Evolutionary conservation across 148 eudicot genomes (phyloP).

Genomic region (Linanthus parryae): DNA sequence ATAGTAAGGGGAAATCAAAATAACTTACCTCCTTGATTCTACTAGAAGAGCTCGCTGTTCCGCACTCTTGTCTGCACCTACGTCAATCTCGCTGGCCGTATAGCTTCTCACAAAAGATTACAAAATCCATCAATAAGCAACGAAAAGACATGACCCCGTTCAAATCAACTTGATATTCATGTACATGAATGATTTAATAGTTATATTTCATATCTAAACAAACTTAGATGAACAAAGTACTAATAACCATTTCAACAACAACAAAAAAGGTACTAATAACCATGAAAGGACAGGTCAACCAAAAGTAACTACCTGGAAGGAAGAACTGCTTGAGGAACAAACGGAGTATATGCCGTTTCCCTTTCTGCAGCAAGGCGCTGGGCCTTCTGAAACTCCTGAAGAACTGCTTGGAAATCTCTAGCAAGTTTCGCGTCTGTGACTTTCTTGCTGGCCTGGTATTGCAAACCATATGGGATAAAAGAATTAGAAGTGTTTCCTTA

Average conservation of each 20-base stretch:
- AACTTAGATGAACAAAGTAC: conserved; percentile 5
- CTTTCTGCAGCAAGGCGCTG: conserved; percentile 88
- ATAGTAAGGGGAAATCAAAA: neutral
- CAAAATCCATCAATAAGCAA: too few species aligned
- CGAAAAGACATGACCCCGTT: too few species aligned
- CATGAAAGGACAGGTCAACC: neutral
- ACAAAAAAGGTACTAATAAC: neutral
- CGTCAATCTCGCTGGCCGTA: conserved; percentile 45
- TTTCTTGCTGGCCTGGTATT: conserved; percentile 65
- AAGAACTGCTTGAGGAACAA: conserved; percentile 55
- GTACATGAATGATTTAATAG: too few species aligned
- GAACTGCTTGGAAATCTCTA: conserved; percentile 73
- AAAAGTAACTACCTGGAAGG: conserved; percentile 42
- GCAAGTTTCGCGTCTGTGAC: conserved; percentile 87
- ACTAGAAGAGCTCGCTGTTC: conserved; percentile 78
- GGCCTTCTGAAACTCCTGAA: conserved; percentile 82
- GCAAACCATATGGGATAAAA: neutral
- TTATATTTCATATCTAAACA: too few species aligned
- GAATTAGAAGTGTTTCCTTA: too few species aligned
- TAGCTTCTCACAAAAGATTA: conserved; percentile 30
- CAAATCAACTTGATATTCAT: too few species aligned
- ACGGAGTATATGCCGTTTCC: conserved; percentile 78
- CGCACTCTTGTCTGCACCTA: conserved; percentile 32
- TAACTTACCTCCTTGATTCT: conserved; percentile 65
- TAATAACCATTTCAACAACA: neutral